Base-by-base conservation (phyloP, 805 yeast species). In the Wickerhamiella kazuoi region DNA sequence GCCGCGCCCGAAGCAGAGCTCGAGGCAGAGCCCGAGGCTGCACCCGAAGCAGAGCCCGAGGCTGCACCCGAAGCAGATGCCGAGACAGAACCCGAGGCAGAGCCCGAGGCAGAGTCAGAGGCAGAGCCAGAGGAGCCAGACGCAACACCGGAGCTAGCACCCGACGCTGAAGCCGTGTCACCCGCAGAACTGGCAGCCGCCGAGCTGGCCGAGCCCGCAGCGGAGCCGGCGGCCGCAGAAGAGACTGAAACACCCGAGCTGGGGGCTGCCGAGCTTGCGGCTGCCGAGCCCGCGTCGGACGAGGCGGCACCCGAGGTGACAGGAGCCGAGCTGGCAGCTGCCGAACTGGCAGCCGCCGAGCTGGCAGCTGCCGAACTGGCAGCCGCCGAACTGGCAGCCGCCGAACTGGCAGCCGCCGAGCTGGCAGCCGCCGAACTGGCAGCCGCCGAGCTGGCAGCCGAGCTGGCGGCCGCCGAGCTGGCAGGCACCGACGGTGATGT, bases 291-390 rank as follows among this genome's bases (percentile, higher is more conserved):
- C n/a, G 34, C 14, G 15, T n/a, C 26, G 35, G 35, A 24, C 26
- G 16, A 24, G 20, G 35, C 19, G 17, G 17, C 35, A 11, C n/a
- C n/a, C n/a, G n/a, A n/a, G n/a, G 35, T 6, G 17, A 8, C 35
- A 17, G 26, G 26, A 9, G 8, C 14, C 19, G 4, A 15, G 17
- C 21, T 7, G 34, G 34, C 19, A 31, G 34, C 34, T 16, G n/a
- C 34, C 7, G 34, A 31, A 14, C 21, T 21, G 17, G 34, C 19
- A 4, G n/a, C n/a, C n/a, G 14, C 34, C 9, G 18, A 18, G 34
- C 17, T 17, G 14, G 17, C 34, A 31, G 34, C 41, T 14, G 43
- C 34, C 14, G 28, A 30, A 31, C 30, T 30, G 33, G 41, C 30
- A 19, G 34, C 28, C 11, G 39, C 41, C 17, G 32, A 26, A 11